Evolutionary conservation across 306 rosid genomes (phyloP).

Genomic region (Sicyos baderoa): DNA sequence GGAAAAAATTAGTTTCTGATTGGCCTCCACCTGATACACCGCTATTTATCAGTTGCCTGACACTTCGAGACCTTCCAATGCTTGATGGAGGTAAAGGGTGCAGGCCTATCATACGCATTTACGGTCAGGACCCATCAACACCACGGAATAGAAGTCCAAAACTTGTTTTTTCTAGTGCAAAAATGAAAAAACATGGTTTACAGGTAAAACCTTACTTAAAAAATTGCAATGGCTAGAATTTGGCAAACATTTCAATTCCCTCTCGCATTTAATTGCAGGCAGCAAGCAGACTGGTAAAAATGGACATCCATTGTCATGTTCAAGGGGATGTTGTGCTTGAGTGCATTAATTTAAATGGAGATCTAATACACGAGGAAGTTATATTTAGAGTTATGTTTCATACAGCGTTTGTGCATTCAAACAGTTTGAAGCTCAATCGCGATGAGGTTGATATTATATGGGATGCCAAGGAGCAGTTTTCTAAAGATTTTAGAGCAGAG

Average conservation of each 20-base stretch:
- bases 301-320: constrained; percentile 69
- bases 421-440: constrained; percentile 63
- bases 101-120: constrained; percentile 69
- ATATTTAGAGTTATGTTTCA: constrained; percentile 86
- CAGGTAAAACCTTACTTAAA: constrained; percentile 57
- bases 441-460: constrained; percentile 80
- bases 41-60: constrained; percentile 67
- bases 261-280: constrained; percentile 67
- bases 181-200: constrained; percentile 38
- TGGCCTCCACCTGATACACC: constrained; percentile 95
- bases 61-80: constrained; percentile 70
- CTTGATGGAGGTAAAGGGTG: constrained; percentile 75
- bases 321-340: constrained; percentile 98
- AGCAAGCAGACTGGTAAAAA: constrained; percentile 78
- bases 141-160: constrained; percentile 69
- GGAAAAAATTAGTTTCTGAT: constrained; percentile 71
- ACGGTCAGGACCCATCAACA: constrained; percentile 75
- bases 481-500: constrained; percentile 89
- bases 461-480: constrained; percentile 80
- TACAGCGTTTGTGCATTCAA: constrained; percentile 84
- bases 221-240: constrained; percentile 21
- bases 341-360: constrained; percentile 71
- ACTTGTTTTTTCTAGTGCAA: constrained; percentile 70
- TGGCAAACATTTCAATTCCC: constrained; percentile 21
- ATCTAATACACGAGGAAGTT: constrained; percentile 63